These are phyloP conservation scores for Pholiota molesta DNA, from an alignment of 768 basidiomycete genomes.

Conservation along the genomic window DNA sequence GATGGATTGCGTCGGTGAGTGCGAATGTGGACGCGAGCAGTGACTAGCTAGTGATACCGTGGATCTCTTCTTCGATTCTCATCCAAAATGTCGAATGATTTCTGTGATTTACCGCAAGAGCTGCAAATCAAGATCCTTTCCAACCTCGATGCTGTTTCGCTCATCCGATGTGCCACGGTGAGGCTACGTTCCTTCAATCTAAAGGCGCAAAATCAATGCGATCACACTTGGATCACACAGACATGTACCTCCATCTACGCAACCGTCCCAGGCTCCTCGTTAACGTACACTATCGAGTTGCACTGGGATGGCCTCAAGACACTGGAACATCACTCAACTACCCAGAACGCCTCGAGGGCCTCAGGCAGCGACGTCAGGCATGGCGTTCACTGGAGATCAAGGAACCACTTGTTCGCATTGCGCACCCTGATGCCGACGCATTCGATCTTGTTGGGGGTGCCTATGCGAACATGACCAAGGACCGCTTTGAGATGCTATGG, in stretches of 20 bases:
- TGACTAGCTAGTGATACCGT: too few species aligned
- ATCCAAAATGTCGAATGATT: too few species aligned
- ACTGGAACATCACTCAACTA: background rate
- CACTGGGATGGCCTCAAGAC: background rate
- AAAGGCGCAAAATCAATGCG: background rate
- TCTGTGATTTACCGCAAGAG: too few species aligned
- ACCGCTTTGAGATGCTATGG: background rate
- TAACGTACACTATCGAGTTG: background rate
- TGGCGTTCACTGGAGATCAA: background rate
- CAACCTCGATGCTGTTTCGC: background rate
- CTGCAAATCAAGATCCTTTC: background rate
- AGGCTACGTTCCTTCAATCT: background rate
- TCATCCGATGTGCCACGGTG: background rate
- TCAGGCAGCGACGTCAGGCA: background rate
- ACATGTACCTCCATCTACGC: background rate
- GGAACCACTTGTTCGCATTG: too few species aligned
- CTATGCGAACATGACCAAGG: background rate
- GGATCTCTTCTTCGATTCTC: too few species aligned
- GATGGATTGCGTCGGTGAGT: background rate
- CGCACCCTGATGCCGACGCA: background rate
- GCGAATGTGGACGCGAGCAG: background rate
- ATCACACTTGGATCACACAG: background rate
- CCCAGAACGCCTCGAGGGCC: background rate
- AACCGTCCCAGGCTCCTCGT: background rate
- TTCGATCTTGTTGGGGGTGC: background rate